Evolutionary conservation across 164 flowering plant species (phyloP).

Genomic region (Dillenia suffruticosa): DNA sequence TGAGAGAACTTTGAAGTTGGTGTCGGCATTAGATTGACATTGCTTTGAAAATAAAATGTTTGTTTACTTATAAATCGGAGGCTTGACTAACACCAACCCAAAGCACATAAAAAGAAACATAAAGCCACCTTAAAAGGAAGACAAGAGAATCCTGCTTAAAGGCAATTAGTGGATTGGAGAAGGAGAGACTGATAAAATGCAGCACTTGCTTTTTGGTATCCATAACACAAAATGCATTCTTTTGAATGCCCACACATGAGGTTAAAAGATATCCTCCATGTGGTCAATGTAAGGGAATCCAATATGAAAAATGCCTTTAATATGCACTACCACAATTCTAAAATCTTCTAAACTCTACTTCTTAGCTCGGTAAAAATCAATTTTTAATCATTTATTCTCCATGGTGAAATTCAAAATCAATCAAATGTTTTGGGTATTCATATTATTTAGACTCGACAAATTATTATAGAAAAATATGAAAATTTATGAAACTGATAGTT

Average conservation of each 20-base stretch:
- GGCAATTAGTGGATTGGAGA: slow-evolving; percentile 9
- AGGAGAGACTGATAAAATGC: slow-evolving; percentile 4
- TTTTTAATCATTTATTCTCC: no score
- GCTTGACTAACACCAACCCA: slow-evolving; percentile 3
- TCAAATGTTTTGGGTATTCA: not conserved
- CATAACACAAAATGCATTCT: not conserved
- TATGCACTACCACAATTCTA: not conserved
- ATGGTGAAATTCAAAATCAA: not conserved
- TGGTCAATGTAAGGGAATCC: slow-evolving; percentile 25
- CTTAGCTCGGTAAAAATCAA: no score
- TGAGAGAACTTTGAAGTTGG: no score
- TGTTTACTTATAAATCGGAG: no score
- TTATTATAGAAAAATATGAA: not conserved
- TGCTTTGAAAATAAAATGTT: no score
- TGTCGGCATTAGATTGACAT: no score
- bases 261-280: slow-evolving; percentile 4
- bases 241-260: no score
- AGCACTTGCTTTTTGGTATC: slow-evolving; percentile 7
- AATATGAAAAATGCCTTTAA: slow-evolving; percentile 4
- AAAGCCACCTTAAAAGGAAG: slow-evolving; percentile 17
- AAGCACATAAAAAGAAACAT: slow-evolving; percentile 8
- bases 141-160: slow-evolving; percentile 19
- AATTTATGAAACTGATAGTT: not conserved
- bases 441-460: not conserved
- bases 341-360: not conserved